Percentiles rank a stretch among this genome's conserved stretches.
Conservation (phyloP, 1,284 basidiomycete species). For the Kwoniella shivajii region DNA sequence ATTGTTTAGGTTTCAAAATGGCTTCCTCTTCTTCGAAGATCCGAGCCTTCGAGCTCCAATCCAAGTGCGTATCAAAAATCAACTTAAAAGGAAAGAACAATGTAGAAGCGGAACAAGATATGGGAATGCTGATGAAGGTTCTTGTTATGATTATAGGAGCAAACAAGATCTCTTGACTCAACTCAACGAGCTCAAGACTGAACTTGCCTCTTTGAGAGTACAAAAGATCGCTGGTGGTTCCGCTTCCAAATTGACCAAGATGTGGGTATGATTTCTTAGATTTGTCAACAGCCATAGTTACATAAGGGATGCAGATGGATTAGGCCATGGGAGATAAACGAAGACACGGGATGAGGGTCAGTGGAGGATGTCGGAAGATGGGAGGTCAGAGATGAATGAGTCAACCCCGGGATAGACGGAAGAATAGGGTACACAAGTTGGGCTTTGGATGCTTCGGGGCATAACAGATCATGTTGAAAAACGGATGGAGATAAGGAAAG, state of each 20-base stretch:
- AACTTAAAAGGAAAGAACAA: slow-evolving; percentile 14
- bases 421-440: too few species aligned
- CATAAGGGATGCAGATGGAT: too few species aligned
- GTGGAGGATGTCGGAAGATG: too few species aligned
- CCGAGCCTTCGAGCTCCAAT: slow-evolving; percentile 97
- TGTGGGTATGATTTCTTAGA: slow-evolving; percentile 65
- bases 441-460: not conserved
- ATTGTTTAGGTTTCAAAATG: slow-evolving; percentile 34
- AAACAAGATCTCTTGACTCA: slow-evolving; percentile 98
- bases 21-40: slow-evolving; percentile 61
- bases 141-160: slow-evolving; percentile 64
- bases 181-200: slow-evolving; percentile 90
- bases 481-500: slow-evolving; percentile 3
- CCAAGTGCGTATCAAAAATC: slow-evolving; percentile 68
- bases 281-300: not conserved
- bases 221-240: slow-evolving; percentile 98
- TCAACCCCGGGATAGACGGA: too few species aligned
- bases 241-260: slow-evolving; percentile 94
- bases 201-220: slow-evolving; percentile 90
- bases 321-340: not conserved
- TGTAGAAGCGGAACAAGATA: not conserved
- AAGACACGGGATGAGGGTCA: not conserved
- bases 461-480: not conserved
- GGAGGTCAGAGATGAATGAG: too few species aligned
- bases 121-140: slow-evolving; percentile 23